Evolutionary conservation across 805 yeast species (phyloP), one percentile per base, ranked within the genome.

Genomic region (Monosporozyma solicola): DNA sequence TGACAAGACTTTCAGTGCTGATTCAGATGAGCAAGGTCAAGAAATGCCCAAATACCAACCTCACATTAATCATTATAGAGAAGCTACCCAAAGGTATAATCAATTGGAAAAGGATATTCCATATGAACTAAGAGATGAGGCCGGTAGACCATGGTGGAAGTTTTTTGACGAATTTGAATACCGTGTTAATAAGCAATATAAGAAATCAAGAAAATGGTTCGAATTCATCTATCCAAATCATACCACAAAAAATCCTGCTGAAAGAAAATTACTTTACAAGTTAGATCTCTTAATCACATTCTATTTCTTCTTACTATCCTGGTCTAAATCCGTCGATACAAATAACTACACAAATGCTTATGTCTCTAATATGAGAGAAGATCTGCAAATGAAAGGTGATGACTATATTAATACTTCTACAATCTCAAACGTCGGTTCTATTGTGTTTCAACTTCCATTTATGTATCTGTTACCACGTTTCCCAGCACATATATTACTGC

Each of bases 311-410:
- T 66, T 81, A 59, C 77, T 80, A 13, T 83, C 83, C 66, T 85
- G 86, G 85, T 79, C 84, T 52, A 84, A 84, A 63, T 79, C 80
- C 52, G 69, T 85, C 49, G 89, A 85, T 61, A 76, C 75, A 53
- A 72, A 79, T 47, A 85, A 84, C 64, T 69, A 80, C 53, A 77
- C 79, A 46, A 82, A 81, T 61, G 90, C 90, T 1, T 85, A 84
- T 59, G 82, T 82, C 39, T 76, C 83, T 29, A 83, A 85, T 22
- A 75, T 85, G 80, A 71, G 76, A 56, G 82, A 79, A 59, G 83
- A 74, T 51, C 69, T 84, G 39, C 71, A 75, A 2, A 77, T 86
- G 77, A 62, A 72, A 52, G 85, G 85, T 13, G 82, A 83, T 59
- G 87, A 84, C 58, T 75, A 83, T 57, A 79, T 81, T 53, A 71